Base-by-base conservation (phyloP, 1,139 yeast species). In the Debaryomycetaceae sp. region DNA sequence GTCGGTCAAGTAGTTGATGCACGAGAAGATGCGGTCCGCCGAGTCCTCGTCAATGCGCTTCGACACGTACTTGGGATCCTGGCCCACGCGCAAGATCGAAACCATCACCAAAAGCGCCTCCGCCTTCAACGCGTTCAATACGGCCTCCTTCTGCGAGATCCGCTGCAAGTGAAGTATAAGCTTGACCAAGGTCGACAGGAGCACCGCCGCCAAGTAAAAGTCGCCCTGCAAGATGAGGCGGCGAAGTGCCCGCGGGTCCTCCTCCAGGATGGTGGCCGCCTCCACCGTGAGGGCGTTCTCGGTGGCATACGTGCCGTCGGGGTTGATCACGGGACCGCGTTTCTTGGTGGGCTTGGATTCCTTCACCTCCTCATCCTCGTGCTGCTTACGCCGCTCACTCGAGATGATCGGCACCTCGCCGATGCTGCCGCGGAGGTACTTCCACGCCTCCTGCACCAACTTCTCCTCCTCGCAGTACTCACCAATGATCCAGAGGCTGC, bases 291-390 rank as follows among this genome's bases (percentile, higher is more conserved):
- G 69, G 0, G 97, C 96, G 46, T 79, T 81, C 58, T 93, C 98
- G 19, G 96, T 83, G 18, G 98, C 98, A 61, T 93, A 93, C 1
- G 99, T 93, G 45, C 99, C 99, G 61, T 93, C 99, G 14, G 98
- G 96, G 42, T 91, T 72, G 35, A 93, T 82, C 40, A 83, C 79
- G 19, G 97, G 96, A 31, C 85, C 86, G 31, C 71, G 64, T 39
- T 60, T 60, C 20, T 45, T 35, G 26, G 43, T 36, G 8, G 43
- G 28, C 24, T 66, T 58, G 5, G 45, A 45, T n/a, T 57, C 65
- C 12, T 45, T 56, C 5, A 40, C 52, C 10, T 51, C 59, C 10
- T 53, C 58, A 4, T 52, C 57, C 6, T 56, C 59, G 10, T 38
- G 45, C 9, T 58, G 67, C 18, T 61, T 59, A 42, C 68, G 75